Base-by-base conservation (phyloP, 1,139 yeast genomes). In the Kluyveromyces marxianus region DNA sequence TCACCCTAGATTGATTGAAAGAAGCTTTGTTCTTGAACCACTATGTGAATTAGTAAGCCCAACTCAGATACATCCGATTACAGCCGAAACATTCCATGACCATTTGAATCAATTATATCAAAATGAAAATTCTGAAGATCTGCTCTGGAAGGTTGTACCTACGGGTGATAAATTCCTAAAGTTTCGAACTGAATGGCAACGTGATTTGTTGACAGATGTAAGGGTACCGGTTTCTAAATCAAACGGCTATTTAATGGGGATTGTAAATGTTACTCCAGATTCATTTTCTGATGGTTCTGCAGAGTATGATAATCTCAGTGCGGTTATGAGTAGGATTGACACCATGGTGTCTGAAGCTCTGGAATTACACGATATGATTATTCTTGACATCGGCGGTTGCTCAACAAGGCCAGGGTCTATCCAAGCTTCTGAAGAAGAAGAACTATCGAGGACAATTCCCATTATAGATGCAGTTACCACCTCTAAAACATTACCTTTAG, bases 201-300 rank as follows among this genome's bases (percentile, higher is more conserved):
- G 24, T 3, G 55, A 55, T 38, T 48, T 43, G 3, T 8, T 52
- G 2, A 44, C 50, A 0, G 47, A 47, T 3, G 35, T 39, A 10
- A 34, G 45, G 7, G 44, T 35, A 14, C 46, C 44, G 51, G 56
- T 31, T 55, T 74, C 44, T 48, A 54, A 50, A 6, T 57, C 62
- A 2, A 54, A 60, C 3, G 54, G 63, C n/a, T 53, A 60, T 38
- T 65, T 89, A 43, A 92, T 92, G 98, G 95, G 90, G 1, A 82
- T 92, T 41, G 65, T 92, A 48, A 92, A 92, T 58, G 75, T 84
- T 25, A 92, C 98, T 0, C 97, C 97, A 0, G 97, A 94, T 62
- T 89, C 97, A 0, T 92, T 92, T 59, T 87, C 96, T 44, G 98
- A 94, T 65, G 97, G 96, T 1, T 90, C 95, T 0, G 57, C 59